These are phyloP conservation scores for Apiosordaria backusii DNA, from an alignment of 495 filamentous ascomycete genomes.

Conservation along the genomic window DNA sequence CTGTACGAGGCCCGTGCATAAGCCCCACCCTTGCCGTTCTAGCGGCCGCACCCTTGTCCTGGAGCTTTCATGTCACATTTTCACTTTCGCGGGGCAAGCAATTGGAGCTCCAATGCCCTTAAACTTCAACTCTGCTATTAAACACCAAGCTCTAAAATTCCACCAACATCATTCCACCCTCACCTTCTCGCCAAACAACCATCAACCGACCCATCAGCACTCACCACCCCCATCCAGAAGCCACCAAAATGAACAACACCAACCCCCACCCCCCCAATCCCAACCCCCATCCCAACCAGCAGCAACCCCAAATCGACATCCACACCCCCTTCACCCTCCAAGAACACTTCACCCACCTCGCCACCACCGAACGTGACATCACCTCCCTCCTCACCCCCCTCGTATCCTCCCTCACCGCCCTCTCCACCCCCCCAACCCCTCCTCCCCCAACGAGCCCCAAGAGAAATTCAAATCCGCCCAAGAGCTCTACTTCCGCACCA, in stretches of 20 bases:
- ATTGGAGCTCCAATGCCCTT: not conserved
- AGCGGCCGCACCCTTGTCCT: not conserved
- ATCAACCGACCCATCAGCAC: too few relatives aligned
- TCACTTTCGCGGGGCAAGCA: not conserved
- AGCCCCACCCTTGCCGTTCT: not conserved
- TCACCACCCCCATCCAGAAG: not conserved
- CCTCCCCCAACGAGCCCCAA: not conserved
- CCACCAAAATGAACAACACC: not conserved
- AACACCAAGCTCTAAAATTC: not conserved
- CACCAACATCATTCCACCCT: not conserved
- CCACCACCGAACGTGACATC: slow-evolving; percentile 63
- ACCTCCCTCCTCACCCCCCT: slow-evolving; percentile 61
- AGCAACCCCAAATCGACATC: slow-evolving; percentile 20
- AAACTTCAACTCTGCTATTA: not conserved
- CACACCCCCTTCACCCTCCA: slow-evolving; percentile 54
- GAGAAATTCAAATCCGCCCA: slow-evolving; percentile 57
- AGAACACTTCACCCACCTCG: slow-evolving; percentile 74
- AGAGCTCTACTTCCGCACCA: slow-evolving; percentile 59
- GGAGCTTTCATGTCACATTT: not conserved
- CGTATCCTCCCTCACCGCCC: slow-evolving; percentile 63
- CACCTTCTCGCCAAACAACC: not conserved
- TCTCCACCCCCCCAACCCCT: slow-evolving; percentile 49
- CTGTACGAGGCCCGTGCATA: not conserved
- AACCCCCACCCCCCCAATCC: slow-evolving; percentile 14
- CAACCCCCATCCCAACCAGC: slow-evolving; percentile 10